A percentile compares a stretch with the other conserved stretches of the same genome.
These are phyloP conservation scores for Hypoxylon fuscum DNA, from an alignment of 495 filamentous ascomycete species.

Conservation along the genomic window DNA sequence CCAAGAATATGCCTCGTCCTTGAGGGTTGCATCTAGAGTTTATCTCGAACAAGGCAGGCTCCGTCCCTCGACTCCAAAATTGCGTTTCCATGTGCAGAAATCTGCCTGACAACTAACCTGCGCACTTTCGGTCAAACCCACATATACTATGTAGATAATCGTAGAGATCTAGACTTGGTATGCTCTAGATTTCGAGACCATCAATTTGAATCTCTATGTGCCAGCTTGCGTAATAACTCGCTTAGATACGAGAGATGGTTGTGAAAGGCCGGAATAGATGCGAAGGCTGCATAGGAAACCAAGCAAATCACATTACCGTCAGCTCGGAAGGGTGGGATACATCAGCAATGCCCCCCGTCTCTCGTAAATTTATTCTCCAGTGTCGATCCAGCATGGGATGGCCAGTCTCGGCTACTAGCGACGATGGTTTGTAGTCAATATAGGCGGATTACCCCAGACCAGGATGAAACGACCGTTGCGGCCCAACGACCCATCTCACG, in stretches of 20 bases:
- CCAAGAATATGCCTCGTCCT: constrained; percentile 10
- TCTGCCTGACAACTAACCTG: constrained; percentile 9
- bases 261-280: constrained; percentile 20
- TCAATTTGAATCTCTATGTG: constrained; percentile 9
- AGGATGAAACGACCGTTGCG: constrained; percentile 30
- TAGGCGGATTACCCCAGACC: constrained; percentile 24
- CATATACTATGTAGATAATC: constrained; percentile 9
- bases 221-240: constrained; percentile 31
- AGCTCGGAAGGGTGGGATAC: constrained; percentile 20
- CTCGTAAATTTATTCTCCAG: constrained; percentile 9
- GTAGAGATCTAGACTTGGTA: constrained; percentile 1
- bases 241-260: constrained; percentile 6
- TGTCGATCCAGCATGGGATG: constrained; percentile 15
- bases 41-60: not conserved
- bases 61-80: not conserved
- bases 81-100: constrained; percentile 2
- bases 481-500: constrained; percentile 35
- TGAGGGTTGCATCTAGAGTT: not conserved
- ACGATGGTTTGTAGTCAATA: constrained; percentile 5
- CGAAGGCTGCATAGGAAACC: constrained; percentile 3
- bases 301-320: constrained; percentile 14
- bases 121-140: not conserved
- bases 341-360: constrained; percentile 3
- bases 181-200: not conserved
- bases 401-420: constrained; percentile 19